These are phyloP conservation scores for Cordyceps tenuipes DNA, from an alignment of 2,329 filamentous ascomycete genomes.

Conservation along the genomic window DNA sequence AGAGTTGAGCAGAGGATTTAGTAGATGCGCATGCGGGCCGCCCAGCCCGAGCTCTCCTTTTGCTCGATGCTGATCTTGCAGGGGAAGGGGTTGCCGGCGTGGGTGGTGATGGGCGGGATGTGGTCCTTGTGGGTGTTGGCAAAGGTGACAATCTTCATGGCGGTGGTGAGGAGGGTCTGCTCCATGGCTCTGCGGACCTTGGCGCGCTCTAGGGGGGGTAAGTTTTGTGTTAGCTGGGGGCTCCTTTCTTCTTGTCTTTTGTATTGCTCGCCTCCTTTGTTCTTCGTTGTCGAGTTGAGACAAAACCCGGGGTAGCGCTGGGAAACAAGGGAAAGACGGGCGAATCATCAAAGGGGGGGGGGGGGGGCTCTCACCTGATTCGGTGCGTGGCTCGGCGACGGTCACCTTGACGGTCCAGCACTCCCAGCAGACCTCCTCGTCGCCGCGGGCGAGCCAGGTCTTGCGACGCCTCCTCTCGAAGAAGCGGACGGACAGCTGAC, in stretches of 20 bases:
- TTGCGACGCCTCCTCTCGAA: slow-evolving; percentile 86
- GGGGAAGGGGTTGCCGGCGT: slow-evolving; percentile 88
- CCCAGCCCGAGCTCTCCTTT: slow-evolving; percentile 65
- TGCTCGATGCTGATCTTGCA: slow-evolving; percentile 89
- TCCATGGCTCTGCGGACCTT: slow-evolving; percentile 90
- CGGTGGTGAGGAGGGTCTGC: slow-evolving; percentile 75
- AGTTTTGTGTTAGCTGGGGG: background rate
- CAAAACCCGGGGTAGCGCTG: too few relatives aligned
- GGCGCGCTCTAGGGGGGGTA: slow-evolving; percentile 54
- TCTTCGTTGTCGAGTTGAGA: too few relatives aligned
- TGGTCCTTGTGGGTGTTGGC: slow-evolving; percentile 89
- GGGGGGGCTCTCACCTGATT: slow-evolving; percentile 79
- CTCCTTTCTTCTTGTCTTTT: background rate
- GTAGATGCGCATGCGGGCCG: slow-evolving; percentile 69
- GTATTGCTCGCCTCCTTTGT: background rate
- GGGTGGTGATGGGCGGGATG: slow-evolving; percentile 93
- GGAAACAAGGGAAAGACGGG: too few relatives aligned
- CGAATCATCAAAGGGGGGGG: too few relatives aligned
- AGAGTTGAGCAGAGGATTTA: slow-evolving; percentile 26
- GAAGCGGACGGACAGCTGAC: slow-evolving; percentile 81
- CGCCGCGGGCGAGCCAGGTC: slow-evolving; percentile 67
- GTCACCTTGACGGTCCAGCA: slow-evolving; percentile 90
- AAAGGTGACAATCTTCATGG: slow-evolving; percentile 80
- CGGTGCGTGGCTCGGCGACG: slow-evolving; percentile 81
- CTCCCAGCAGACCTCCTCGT: slow-evolving; percentile 97